A percentile compares a stretch with the other conserved stretches of the same genome.
These are phyloP conservation scores for Medicago truncatula DNA, from an alignment of 306 rosid genomes.

Conservation along the genomic window MtrunA17r5.0-ANR NC_053042.1:430001-430500, in stretches of 20 bases:
- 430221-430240: background rate
- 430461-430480: too few relatives aligned
- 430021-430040: background rate
- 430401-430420: too few relatives aligned
- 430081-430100: background rate
- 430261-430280: background rate
- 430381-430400: too few relatives aligned
- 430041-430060: background rate
- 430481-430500: too few relatives aligned
- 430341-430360: background rate
- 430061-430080: background rate
- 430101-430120: background rate
- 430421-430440: too few relatives aligned
- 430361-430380: too few relatives aligned
- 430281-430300: background rate
- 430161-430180: too few relatives aligned
- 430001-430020: background rate
- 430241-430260: background rate
- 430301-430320: background rate
- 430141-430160: too few relatives aligned
- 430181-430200: too few relatives aligned
- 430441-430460: too few relatives aligned
- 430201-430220: background rate
- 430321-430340: background rate
- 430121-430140: background rate